Base-by-base conservation (phyloP, 352 stramenopile genomes). In the Pythium apleroticum region DNA sequence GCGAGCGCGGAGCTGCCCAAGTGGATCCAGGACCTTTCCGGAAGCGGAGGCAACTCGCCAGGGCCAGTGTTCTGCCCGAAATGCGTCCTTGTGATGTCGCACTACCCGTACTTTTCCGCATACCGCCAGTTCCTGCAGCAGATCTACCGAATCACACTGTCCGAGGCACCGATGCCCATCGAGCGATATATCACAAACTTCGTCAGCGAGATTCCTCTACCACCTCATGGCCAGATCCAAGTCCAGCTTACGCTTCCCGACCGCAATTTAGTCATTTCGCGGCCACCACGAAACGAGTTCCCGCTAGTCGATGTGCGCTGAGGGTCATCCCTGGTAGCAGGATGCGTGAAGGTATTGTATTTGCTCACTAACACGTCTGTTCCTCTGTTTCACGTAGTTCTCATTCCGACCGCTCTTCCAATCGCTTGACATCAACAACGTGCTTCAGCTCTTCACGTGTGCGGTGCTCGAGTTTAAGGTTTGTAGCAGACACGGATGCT, bases 181-280 rank as follows among this genome's bases (percentile, higher is more conserved):
- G 97, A 99, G 72, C 75, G 96, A 41, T 99, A 99, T 69, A 97
- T 99, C 59, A 77, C 86, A 15, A 99, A 99, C 67, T 98, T 99
- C 72, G 92, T 98, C 53, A 80, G 77, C 41, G 97, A 99, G 78
- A 95, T 99, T 28, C 96, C 97, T 14, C 76, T 98, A 31, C 97
- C 97, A 8, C 96, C 97, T 6, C 95, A 82, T 7, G 84, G 86
- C 6, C 83, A 95, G 63, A 91, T 98, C 30, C 81, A 97, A 79
- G 93, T 98, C 1, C 81, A 96, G 61, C 87, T 96, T 57, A 84
- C 88, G 4, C 70, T 97, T 11, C 75, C 93, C 55, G 86, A 98
- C 71, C 73, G 84, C n/a, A 95, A 89, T 48, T 52, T 97, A 27
- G 78, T 86, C 30, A 88, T 98, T 52, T 92, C 78, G 37, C 72